phyloP scores from a whole-genome alignment of 2,329 filamentous ascomycete species.

The Sclerotinia borealis region DNA sequence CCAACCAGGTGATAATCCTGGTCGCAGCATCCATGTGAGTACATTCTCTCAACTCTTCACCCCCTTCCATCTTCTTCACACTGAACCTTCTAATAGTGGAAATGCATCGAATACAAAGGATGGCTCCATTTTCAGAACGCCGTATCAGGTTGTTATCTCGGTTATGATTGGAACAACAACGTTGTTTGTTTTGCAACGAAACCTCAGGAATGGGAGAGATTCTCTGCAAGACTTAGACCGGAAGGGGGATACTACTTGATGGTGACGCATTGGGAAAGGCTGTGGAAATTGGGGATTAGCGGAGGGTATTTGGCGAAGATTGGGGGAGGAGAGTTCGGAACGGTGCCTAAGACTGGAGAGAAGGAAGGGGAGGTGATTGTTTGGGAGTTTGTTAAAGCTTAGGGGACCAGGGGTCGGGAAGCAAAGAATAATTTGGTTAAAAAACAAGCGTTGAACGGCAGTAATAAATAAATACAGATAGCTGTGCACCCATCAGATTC shows the following conservation, averaged over 20 bases:
- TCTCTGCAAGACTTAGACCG: neutral
- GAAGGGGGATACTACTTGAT: neutral
- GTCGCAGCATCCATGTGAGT: constrained; percentile 1
- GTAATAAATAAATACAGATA: no score
- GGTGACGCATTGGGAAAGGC: neutral
- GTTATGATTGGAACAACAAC: neutral
- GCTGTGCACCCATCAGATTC: no score
- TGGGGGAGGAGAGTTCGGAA: neutral
- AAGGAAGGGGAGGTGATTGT: neutral
- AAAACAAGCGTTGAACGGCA: no score
- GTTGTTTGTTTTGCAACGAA: neutral
- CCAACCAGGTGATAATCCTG: neutral
- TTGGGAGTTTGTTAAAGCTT: constrained; percentile 5
- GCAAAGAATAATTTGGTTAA: no score
- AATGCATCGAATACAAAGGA: neutral
- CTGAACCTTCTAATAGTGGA: neutral
- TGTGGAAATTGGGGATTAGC: neutral
- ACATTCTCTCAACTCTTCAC: no score
- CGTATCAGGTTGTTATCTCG: neutral
- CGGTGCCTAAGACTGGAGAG: neutral
- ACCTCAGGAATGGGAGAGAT: neutral
- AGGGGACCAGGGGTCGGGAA: neutral
- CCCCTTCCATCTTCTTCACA: neutral
- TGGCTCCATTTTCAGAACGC: constrained; percentile 8
- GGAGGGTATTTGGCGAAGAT: neutral